A percentile compares a stretch with the other conserved stretches of the same genome.
Conservation (phyloP, 805 yeast species). For the Cyberlindnera petersonii region DNA sequence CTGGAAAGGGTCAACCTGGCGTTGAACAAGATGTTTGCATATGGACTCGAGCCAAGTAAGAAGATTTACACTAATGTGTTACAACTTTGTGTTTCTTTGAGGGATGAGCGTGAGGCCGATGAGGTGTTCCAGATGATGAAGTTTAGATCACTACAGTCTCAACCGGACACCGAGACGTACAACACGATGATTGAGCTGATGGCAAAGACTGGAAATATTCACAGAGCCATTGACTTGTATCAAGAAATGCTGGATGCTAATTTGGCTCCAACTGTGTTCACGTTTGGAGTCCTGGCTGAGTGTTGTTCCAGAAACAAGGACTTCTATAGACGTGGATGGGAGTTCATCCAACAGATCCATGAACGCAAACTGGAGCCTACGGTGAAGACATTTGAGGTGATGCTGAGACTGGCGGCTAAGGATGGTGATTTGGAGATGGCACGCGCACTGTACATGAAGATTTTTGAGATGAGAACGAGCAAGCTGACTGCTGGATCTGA, state of each 20-base stretch:
- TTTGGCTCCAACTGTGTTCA: conserved; percentile 38
- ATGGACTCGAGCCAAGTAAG: conserved; percentile 37
- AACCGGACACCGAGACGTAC: conserved; percentile 68
- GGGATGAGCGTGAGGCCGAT: conserved; percentile 56
- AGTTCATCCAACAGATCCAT: conserved; percentile 62
- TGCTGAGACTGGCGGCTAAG: conserved; percentile 71
- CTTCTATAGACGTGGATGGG: conserved; percentile 66
- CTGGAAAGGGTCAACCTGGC: conserved; percentile 23
- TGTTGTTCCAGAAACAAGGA: conserved; percentile 58
- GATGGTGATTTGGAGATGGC: conserved; percentile 75
- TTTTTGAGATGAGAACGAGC: conserved; percentile 33
- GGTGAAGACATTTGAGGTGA: conserved; percentile 51
- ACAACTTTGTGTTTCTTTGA: conserved; percentile 53
- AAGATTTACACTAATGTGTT: conserved; percentile 53
- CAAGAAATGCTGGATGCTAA: conserved; percentile 53
- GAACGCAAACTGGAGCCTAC: conserved; percentile 38
- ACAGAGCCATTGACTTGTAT: conserved; percentile 71
- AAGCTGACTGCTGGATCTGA: conserved; percentile 11
- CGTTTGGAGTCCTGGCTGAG: conserved; percentile 56
- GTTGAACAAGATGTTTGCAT: conserved; percentile 25
- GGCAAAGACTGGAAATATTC: conserved; percentile 57
- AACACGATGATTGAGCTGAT: conserved; percentile 67
- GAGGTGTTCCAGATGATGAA: conserved; percentile 83
- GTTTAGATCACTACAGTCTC: conserved; percentile 59
- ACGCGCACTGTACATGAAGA: conserved; percentile 58